Evolutionary conservation across 805 yeast genomes (phyloP).

Genomic region (Saccharomycopsis babjevae): DNA sequence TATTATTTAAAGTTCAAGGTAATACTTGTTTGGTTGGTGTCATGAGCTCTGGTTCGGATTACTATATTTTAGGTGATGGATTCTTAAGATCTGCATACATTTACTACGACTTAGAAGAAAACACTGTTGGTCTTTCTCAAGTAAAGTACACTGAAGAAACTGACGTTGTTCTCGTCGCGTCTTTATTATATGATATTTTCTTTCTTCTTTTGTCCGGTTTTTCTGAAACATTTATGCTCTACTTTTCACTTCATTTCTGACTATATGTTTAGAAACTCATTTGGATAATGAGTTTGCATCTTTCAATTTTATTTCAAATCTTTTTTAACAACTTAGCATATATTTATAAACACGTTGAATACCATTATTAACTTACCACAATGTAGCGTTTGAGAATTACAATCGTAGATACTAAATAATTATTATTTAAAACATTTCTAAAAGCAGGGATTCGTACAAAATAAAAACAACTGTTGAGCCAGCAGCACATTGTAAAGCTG

Average conservation of each 20-base stretch:
- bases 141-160: conserved; percentile 23
- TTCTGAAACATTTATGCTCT: not conserved
- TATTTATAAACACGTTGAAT: not conserved
- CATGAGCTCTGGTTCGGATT: conserved; percentile 25
- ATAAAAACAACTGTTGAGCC: too few relatives aligned
- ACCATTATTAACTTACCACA: not conserved
- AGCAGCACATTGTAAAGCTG: too few relatives aligned
- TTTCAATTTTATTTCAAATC: not conserved
- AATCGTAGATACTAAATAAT: not conserved
- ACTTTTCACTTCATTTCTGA: not conserved
- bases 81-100: too few relatives aligned
- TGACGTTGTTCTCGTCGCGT: not conserved
- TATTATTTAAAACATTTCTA: too few relatives aligned
- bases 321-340: not conserved
- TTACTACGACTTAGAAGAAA: too few relatives aligned
- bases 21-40: conserved; percentile 36
- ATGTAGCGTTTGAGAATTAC: not conserved
- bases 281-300: too few relatives aligned
- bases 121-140: conserved; percentile 47
- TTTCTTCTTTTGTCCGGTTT: not conserved
- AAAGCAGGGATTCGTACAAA: too few relatives aligned
- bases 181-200: not conserved
- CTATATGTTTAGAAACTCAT: not conserved
- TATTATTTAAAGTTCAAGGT: conserved; percentile 6
- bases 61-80: conserved; percentile 53